Conservation (phyloP, 1,284 basidiomycete species). For the Puccinia coronata region DNA sequence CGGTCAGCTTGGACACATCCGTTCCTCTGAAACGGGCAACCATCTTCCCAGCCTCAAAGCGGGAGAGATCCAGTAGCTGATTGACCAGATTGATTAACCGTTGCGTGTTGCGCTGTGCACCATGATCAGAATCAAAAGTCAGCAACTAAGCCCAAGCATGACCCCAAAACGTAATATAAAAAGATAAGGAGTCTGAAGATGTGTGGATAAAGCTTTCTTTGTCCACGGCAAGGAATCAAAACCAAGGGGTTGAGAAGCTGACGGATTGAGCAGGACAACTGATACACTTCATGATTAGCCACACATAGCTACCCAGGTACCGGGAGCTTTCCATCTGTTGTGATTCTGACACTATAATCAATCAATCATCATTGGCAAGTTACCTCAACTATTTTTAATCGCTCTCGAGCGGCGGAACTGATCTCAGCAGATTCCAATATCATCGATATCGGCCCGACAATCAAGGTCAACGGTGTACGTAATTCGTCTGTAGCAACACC, state of each 20-base stretch:
- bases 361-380: not conserved
- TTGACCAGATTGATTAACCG: conserved; percentile 48
- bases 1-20: conserved; percentile 28
- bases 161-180: not conserved
- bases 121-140: not conserved
- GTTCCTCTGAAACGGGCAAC: conserved; percentile 35
- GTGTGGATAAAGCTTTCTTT: not conserved
- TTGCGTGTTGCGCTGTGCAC: conserved; percentile 39
- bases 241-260: not conserved
- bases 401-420: conserved; percentile 40
- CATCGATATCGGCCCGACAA: conserved; percentile 46
- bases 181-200: not conserved
- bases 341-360: not conserved
- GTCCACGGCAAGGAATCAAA: not conserved
- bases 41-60: conserved; percentile 47
- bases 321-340: not conserved
- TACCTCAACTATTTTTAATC: conserved; percentile 45
- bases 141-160: not conserved
- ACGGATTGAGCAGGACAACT: not conserved
- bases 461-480: conserved; percentile 41
- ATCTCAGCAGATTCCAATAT: conserved; percentile 39
- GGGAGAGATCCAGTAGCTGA: conserved; percentile 45
- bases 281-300: not conserved
- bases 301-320: not conserved
- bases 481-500: conserved; percentile 33